These are phyloP conservation scores for Chytriomyces confervae DNA, from an alignment of 192 early-diverging fungal genomes.

Conservation along the genomic window DNA sequence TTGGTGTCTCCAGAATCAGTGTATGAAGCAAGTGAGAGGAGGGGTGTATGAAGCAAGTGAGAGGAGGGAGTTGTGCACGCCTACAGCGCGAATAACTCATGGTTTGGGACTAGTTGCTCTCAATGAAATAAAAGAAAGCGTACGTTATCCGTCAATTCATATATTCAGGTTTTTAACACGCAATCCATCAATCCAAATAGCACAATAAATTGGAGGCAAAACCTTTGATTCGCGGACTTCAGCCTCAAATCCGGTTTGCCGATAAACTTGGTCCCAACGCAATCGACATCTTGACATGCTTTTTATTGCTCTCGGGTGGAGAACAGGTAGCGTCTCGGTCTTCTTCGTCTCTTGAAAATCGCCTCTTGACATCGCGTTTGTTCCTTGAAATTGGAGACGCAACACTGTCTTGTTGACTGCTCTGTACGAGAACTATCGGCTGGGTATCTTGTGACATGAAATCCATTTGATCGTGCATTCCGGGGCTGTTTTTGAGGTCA, in stretches of 20 bases:
- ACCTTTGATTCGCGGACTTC: no score
- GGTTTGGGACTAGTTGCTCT: no score
- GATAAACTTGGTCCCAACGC: background rate
- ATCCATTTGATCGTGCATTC: background rate
- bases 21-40: background rate
- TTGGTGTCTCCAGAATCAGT: conserved; percentile 34
- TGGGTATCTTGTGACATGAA: background rate
- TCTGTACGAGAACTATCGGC: background rate
- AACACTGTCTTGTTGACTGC: background rate
- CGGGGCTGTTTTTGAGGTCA: no score
- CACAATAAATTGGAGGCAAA: no score
- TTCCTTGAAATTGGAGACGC: background rate
- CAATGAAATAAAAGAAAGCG: no score
- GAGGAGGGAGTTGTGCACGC: background rate
- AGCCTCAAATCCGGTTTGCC: no score
- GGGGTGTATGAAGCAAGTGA: no score
- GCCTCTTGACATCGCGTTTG: background rate
- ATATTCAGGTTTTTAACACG: no score
- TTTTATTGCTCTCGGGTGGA: background rate
- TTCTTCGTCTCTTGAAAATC: background rate
- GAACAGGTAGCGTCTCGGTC: background rate
- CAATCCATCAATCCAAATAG: no score
- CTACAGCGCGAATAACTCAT: no score
- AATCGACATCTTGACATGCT: conserved; percentile 18
- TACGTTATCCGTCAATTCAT: no score